Evolutionary conservation across 2,329 filamentous ascomycete species (phyloP).

Genomic region (Penicillium crustosum): DNA sequence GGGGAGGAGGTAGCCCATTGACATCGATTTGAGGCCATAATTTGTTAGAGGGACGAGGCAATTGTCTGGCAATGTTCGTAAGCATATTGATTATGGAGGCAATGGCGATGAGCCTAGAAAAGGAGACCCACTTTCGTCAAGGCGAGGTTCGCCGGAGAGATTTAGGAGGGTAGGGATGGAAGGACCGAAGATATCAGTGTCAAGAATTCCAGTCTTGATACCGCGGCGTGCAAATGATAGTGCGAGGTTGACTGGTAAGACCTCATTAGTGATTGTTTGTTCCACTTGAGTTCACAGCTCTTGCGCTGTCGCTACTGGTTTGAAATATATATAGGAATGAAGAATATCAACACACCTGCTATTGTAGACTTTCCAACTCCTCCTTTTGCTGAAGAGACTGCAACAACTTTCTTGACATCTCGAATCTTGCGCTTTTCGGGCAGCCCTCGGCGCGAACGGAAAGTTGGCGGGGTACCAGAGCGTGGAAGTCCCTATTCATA

Average conservation of each 20-base stretch:
- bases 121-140: conserved; percentile 66
- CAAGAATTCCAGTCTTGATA: conserved; percentile 80
- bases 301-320: not conserved
- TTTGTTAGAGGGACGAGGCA: conserved; percentile 83
- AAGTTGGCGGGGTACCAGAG: conserved; percentile 65
- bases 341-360: conserved; percentile 57
- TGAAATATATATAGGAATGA: not conserved
- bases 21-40: conserved; percentile 97
- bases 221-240: conserved; percentile 81
- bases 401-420: conserved; percentile 86
- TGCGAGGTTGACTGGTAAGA: conserved; percentile 67
- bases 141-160: conserved; percentile 72
- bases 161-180: conserved; percentile 89
- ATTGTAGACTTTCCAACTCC: conserved; percentile 98
- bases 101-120: not conserved
- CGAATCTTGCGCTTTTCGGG: conserved; percentile 78
- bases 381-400: conserved; percentile 95
- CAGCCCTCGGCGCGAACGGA: conserved; percentile 75
- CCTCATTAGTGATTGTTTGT: not conserved
- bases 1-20: conserved; percentile 86
- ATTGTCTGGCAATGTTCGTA: conserved; percentile 33
- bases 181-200: conserved; percentile 95
- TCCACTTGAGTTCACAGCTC: not conserved
- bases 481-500: conserved; percentile 72
- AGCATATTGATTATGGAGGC: conserved; percentile 1